phyloP scores from a whole-genome alignment of 305 asterid species.

The Andrographis paniculata region DNA sequence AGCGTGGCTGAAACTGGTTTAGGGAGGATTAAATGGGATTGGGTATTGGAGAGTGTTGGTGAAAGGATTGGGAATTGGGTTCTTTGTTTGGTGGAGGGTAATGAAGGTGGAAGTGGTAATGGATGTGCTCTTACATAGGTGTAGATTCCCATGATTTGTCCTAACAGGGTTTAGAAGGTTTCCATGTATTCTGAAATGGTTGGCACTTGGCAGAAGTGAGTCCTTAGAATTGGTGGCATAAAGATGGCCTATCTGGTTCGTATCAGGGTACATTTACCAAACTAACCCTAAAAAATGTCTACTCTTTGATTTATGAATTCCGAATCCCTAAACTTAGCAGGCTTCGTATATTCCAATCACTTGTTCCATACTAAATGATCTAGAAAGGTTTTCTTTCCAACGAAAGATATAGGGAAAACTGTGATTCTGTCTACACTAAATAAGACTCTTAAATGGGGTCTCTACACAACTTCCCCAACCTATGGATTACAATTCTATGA shows the following conservation, averaged over 20 bases:
- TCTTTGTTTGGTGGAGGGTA: constrained; percentile 27
- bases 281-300: constrained; percentile 26
- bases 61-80: constrained; percentile 25
- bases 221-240: constrained; percentile 7
- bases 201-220: constrained; percentile 26
- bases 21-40: constrained; percentile 16
- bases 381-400: too few species aligned
- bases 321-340: too few species aligned
- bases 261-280: constrained; percentile 20
- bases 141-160: constrained; percentile 43
- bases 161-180: constrained; percentile 13
- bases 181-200: constrained; percentile 21
- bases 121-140: constrained; percentile 35
- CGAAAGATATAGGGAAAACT: too few species aligned
- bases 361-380: too few species aligned
- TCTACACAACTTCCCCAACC: too few species aligned
- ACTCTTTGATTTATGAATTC: too few species aligned
- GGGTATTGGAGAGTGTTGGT: constrained; percentile 19
- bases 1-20: constrained; percentile 50
- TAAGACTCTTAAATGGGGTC: too few species aligned
- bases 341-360: too few species aligned
- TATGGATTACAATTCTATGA: too few species aligned
- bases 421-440: too few species aligned
- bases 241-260: constrained; percentile 36
- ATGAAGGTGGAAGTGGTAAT: constrained; percentile 26